Base-by-base conservation (phyloP, 108 stramenopile genomes). In the Hondaea fermentalgiana region DNA sequence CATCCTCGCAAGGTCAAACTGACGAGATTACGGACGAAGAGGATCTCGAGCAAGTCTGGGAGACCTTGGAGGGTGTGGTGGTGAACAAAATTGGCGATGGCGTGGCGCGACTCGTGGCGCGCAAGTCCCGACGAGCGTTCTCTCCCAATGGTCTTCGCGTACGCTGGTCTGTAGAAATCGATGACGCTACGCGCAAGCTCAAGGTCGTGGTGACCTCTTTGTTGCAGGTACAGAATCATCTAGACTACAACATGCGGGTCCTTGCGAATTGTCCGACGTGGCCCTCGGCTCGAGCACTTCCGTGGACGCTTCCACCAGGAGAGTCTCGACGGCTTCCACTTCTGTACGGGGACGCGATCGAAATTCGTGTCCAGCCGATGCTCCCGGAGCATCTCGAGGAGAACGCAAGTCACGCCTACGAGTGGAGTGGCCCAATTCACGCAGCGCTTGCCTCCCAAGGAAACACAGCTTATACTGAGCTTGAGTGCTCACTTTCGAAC, bases 301-400 rank as follows among this genome's bases (percentile, higher is more conserved):
- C 45, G n/a, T 83, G 76, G 76, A 35, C 6, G n/a, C 76, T 83
- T 16, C 19, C 8, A 23, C 1, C 76, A 12, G 76, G 76, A 0
- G 76, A 83, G 51, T 53, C 49, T 12, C 76, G 76, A 12, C n/a
- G n/a, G 1, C 17, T 83, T 35, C 76, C 76, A 6, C 43, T 53
- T 12, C 51, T 83, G 2, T 83, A 25, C n/a, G 76, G 76, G 6
- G 76, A 83, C 51, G 76, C 76, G 8, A 53, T 28, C 3, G 76
- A 83, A 3, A 35, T 83, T 23, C 45, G 76, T 12, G 76, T 83
- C 0, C 76, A 83, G 28, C 76, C 76, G 0, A 83, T 83, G 76
- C 76, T 83, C 6, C 76, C 76, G 49, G 51, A 47, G 49, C 76
- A 83, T 23, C 76, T 83, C 5, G 76, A 83, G 76, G 76, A 83